These are phyloP conservation scores for Verticillium isaacii DNA, from an alignment of 2,329 filamentous ascomycete genomes.

Conservation along the genomic window DNA sequence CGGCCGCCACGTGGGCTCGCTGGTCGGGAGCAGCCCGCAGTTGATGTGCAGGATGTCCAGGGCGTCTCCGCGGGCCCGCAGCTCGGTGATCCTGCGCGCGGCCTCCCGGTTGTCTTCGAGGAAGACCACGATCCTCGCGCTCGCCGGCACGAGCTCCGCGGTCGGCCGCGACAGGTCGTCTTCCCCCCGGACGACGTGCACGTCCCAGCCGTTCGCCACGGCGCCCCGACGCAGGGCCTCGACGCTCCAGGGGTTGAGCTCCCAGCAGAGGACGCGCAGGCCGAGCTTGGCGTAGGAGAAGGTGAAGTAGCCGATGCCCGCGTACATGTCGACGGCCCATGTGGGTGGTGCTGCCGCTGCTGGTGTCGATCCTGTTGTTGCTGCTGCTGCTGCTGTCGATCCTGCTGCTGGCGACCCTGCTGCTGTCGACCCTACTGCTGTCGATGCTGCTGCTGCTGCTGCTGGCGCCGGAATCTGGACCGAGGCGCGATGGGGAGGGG, in stretches of 20 bases:
- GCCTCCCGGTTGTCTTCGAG: slow-evolving; percentile 62
- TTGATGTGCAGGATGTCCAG: slow-evolving; percentile 54
- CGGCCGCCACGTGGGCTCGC: slow-evolving; percentile 46
- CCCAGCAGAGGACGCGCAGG: slow-evolving; percentile 76
- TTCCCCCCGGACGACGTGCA: slow-evolving; percentile 44
- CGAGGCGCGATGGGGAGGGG: slow-evolving; percentile 2
- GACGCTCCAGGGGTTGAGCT: slow-evolving; percentile 83
- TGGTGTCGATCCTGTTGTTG: background rate
- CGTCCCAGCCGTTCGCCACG: slow-evolving; percentile 59
- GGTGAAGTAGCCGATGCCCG: slow-evolving; percentile 89
- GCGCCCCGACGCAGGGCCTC: slow-evolving; percentile 79
- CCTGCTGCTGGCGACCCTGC: too few relatives aligned
- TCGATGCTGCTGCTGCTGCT: too few relatives aligned
- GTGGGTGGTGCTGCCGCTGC: slow-evolving; percentile 18
- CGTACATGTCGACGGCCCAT: slow-evolving; percentile 77
- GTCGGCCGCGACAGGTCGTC: slow-evolving; percentile 32
- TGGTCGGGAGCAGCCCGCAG: slow-evolving; percentile 57
- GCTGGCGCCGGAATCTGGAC: background rate
- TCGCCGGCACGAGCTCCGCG: slow-evolving; percentile 32
- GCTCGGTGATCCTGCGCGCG: slow-evolving; percentile 29
- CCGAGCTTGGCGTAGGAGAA: slow-evolving; percentile 76
- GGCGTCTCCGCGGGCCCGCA: slow-evolving; percentile 20
- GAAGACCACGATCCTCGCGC: slow-evolving; percentile 60
- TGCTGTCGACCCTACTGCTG: too few relatives aligned
- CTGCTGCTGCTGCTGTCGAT: background rate